phyloP scores from a whole-genome alignment of 202 grass and related monocot species.

The Elaeis oleifera region DNA sequence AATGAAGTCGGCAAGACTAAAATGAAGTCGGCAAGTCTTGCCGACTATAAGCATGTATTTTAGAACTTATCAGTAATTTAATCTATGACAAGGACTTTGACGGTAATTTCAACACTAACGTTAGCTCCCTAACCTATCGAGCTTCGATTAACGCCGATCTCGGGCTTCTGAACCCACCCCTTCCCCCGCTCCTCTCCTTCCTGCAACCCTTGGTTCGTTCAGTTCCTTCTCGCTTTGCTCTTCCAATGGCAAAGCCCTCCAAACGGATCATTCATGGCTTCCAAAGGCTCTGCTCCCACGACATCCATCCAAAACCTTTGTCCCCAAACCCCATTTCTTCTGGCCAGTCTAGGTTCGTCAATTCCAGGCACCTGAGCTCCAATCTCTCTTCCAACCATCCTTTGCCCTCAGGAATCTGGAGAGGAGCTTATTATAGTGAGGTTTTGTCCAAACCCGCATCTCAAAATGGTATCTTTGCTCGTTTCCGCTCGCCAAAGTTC shows the following conservation, averaged over 20 bases:
- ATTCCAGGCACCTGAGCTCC: slow-evolving; percentile 19
- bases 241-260: slow-evolving; percentile 34
- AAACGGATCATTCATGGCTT: slow-evolving; percentile 29
- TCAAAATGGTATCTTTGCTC: slow-evolving; percentile 19
- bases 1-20: too few species aligned
- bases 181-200: too few species aligned
- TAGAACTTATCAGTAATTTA: too few species aligned
- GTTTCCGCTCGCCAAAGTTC: slow-evolving; percentile 11
- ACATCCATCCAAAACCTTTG: not conserved
- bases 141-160: too few species aligned
- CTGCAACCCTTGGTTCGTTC: too few species aligned
- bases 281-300: slow-evolving; percentile 22
- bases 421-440: slow-evolving; percentile 7
- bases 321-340: not conserved
- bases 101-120: too few species aligned
- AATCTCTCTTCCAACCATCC: slow-evolving; percentile 11
- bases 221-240: too few species aligned
- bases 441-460: slow-evolving; percentile 4
- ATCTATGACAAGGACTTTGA: too few species aligned
- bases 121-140: too few species aligned
- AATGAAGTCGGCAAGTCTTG: too few species aligned
- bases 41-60: too few species aligned
- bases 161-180: too few species aligned
- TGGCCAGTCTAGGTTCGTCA: slow-evolving; percentile 22
- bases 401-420: slow-evolving; percentile 17